Evolutionary conservation across 352 stramenopile genomes (phyloP).

Genomic region (Pilasporangium apinafurcum): DNA sequence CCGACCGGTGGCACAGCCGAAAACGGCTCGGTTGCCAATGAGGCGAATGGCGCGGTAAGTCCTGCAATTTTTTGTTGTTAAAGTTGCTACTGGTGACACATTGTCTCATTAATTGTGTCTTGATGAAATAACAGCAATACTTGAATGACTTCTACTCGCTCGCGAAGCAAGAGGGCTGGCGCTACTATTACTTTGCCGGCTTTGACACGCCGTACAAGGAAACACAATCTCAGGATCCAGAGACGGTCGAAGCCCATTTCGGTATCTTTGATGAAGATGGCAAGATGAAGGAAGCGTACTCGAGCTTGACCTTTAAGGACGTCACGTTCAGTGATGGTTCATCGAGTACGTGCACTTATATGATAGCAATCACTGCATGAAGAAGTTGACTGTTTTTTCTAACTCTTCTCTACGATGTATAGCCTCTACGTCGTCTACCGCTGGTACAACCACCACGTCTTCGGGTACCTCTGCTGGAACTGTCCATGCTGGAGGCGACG

Average conservation of each 20-base stretch:
- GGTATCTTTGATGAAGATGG: constrained; percentile 63
- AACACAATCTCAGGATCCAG: constrained; percentile 36
- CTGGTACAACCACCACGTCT: constrained; percentile 5
- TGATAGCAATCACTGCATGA: too few relatives aligned
- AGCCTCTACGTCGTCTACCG: constrained; percentile 19
- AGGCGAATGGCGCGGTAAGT: constrained; percentile 47
- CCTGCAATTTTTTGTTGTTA: neutral
- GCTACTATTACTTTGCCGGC: constrained; percentile 86
- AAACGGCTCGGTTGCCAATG: constrained; percentile 52
- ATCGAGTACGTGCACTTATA: too few relatives aligned
- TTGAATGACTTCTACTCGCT: constrained; percentile 75
- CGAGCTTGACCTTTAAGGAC: constrained; percentile 45
- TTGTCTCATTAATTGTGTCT: constrained; percentile 3
- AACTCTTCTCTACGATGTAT: too few relatives aligned
- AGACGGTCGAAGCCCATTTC: constrained; percentile 67
- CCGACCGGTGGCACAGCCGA: constrained; percentile 47
- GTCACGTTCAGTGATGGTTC: too few relatives aligned
- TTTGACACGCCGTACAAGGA: constrained; percentile 83
- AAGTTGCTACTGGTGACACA: too few relatives aligned
- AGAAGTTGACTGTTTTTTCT: too few relatives aligned
- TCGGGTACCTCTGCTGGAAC: constrained; percentile 14
- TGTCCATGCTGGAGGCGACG: constrained; percentile 8
- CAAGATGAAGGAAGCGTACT: constrained; percentile 60
- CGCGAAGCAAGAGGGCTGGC: constrained; percentile 54
- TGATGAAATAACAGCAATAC: constrained; percentile 29